Evolutionary conservation across 257 asterid species (phyloP).

Genomic region (Solanum arcanum): DNA sequence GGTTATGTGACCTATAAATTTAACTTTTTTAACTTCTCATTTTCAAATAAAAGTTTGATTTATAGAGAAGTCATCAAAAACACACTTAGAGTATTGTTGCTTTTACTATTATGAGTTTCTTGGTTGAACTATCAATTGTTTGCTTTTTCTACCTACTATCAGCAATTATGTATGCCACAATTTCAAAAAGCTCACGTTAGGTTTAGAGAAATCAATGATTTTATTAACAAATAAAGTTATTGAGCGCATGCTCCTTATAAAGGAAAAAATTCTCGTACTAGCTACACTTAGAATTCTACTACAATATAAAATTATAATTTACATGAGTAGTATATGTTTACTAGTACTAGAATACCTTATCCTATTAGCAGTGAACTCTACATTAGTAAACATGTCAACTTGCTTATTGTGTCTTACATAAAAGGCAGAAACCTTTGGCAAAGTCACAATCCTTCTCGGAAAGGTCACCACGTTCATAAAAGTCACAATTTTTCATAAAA

Average conservation of each 20-base stretch:
- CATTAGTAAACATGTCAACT: neutral
- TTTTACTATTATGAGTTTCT: neutral
- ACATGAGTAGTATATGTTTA: neutral
- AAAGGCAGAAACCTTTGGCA: too few relatives aligned
- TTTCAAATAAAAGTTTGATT: too few relatives aligned
- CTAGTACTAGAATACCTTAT: neutral
- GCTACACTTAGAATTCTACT: neutral
- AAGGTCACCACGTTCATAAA: too few relatives aligned
- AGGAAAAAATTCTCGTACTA: neutral
- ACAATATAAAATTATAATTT: too few relatives aligned
- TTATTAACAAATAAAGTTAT: too few relatives aligned
- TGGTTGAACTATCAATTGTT: neutral
- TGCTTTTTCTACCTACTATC: neutral
- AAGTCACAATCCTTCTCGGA: too few relatives aligned
- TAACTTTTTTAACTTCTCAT: neutral
- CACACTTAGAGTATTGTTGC: neutral
- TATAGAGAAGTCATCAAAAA: neutral
- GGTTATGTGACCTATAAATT: neutral
- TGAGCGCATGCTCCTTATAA: neutral
- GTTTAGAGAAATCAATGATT: neutral
- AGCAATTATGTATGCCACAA: neutral
- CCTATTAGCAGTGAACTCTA: neutral
- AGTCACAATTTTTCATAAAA: too few relatives aligned
- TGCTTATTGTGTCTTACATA: neutral
- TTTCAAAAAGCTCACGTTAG: neutral